Evolutionary conservation across 2,329 filamentous ascomycete species (phyloP).

Genomic region (Ustulina deusta): DNA sequence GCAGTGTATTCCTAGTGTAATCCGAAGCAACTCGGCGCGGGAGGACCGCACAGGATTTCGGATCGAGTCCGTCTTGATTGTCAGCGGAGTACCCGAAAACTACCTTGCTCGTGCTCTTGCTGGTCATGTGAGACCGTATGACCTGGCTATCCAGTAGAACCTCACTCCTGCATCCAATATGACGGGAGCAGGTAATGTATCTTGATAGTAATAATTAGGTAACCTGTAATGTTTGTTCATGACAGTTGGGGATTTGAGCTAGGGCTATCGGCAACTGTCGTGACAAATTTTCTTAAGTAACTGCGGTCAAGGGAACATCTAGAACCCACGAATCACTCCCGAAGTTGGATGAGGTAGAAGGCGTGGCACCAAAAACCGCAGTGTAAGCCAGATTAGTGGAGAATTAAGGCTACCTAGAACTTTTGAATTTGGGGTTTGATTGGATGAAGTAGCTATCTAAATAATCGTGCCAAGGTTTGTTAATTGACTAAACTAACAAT

Average conservation of each 20-base stretch:
- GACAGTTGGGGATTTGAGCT: not conserved
- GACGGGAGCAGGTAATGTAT: not conserved
- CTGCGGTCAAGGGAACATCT: not conserved
- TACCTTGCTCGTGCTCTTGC: not conserved
- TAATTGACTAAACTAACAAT: no score
- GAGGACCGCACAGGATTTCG: not conserved
- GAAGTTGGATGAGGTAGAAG: not conserved
- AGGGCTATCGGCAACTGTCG: not conserved
- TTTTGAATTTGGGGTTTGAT: no score
- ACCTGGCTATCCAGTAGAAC: no score
- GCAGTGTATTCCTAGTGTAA: not conserved
- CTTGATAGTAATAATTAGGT: not conserved
- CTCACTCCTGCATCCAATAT: not conserved
- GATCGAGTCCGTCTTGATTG: not conserved
- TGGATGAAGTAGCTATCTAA: no score
- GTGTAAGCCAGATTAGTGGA: no score
- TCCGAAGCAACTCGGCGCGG: not conserved
- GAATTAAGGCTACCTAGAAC: no score
- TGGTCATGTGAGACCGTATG: not conserved
- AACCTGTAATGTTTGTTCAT: not conserved
- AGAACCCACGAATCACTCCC: not conserved
- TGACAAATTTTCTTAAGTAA: not conserved
- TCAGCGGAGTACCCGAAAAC: not conserved
- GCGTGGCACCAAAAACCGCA: no score
- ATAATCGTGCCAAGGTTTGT: no score